A percentile compares a stretch with the other conserved stretches of the same genome.
Conservation (phyloP, 2,329 filamentous ascomycete species). For the Xylaria multiplex region DNA sequence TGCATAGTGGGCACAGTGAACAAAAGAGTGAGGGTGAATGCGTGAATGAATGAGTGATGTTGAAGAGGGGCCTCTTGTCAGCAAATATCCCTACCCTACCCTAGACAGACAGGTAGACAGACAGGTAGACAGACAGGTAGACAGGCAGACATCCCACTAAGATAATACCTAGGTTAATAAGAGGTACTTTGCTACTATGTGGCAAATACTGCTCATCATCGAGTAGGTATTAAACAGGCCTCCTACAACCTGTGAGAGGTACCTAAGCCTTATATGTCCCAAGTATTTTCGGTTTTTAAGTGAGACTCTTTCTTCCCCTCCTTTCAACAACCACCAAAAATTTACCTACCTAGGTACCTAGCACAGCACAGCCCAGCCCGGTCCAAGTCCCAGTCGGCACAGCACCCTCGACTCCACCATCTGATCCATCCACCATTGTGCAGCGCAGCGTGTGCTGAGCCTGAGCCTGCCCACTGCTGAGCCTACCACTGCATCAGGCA, state of each 20-base stretch:
- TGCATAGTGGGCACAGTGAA: background rate
- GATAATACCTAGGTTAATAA: background rate
- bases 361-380: background rate
- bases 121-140: too few species aligned
- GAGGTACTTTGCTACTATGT: conserved; percentile 5
- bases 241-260: background rate
- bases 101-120: too few species aligned
- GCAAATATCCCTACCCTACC: background rate
- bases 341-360: too few species aligned
- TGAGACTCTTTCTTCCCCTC: background rate
- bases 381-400: background rate
- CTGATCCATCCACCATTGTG: background rate
- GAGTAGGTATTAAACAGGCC: background rate
- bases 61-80: background rate
- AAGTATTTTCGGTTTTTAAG: background rate
- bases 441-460: background rate
- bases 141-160: background rate
- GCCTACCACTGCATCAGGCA: background rate
- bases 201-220: background rate
- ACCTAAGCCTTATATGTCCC: background rate
- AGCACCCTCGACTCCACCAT: background rate
- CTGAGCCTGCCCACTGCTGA: background rate
- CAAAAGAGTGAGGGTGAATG: background rate
- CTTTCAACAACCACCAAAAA: too few species aligned
- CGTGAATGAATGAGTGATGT: too few species aligned